Conservation (phyloP, 2,329 filamentous ascomycete species). For the Arthrobotrys conoides region DNA sequence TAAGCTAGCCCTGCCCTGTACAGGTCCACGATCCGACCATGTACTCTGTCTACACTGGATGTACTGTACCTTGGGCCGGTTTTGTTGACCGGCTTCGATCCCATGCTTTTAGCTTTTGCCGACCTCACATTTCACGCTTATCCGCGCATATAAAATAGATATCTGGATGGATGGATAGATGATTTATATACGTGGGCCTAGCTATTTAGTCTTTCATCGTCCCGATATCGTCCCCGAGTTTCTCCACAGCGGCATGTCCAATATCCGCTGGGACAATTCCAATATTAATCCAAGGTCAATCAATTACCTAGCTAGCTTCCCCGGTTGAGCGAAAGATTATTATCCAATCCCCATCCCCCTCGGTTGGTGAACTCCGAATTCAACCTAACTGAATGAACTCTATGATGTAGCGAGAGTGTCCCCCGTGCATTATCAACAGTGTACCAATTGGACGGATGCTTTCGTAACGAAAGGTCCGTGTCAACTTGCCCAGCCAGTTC, state of each 20-base stretch:
- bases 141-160: slow-evolving; percentile 32
- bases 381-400: slow-evolving; percentile 1
- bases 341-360: not conserved
- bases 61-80: not conserved
- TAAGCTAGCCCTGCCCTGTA: not conserved
- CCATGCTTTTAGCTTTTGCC: not conserved
- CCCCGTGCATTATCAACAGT: slow-evolving; percentile 7
- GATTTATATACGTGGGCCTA: not conserved
- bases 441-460: slow-evolving; percentile 22
- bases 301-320: not conserved
- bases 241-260: not conserved
- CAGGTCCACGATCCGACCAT: slow-evolving; percentile 8
- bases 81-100: slow-evolving; percentile 48
- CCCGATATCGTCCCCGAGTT: slow-evolving; percentile 41
- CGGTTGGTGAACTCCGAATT: slow-evolving; percentile 3
- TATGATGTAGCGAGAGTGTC: slow-evolving; percentile 16
- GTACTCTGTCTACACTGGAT: not conserved
- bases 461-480: slow-evolving; percentile 20
- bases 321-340: not conserved
- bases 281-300: not conserved
- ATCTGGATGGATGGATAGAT: not conserved
- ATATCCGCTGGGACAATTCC: no score
- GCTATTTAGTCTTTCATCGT: not conserved
- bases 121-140: slow-evolving; percentile 41
- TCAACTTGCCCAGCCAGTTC: slow-evolving; percentile 7